These are phyloP conservation scores for Lachancea sp. DNA, from an alignment of 805 yeast species.

Conservation along the genomic window DNA sequence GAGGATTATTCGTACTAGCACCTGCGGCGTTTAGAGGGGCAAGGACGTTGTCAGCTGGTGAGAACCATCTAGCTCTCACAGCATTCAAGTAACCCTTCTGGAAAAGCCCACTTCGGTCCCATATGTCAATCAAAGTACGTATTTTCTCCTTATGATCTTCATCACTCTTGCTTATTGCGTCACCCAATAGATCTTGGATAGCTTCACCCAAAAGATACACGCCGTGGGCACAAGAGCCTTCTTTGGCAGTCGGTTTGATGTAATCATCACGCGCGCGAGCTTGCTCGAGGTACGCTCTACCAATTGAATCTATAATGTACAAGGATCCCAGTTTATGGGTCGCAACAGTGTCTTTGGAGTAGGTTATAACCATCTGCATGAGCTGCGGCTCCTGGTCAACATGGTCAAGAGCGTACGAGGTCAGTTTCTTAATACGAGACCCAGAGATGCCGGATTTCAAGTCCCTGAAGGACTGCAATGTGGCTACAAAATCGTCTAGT, in stretches of 20 bases:
- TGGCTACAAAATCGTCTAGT: conserved; percentile 34
- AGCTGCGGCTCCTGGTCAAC: conserved; percentile 37
- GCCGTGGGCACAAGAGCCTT: conserved; percentile 72
- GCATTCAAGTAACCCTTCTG: conserved; percentile 46
- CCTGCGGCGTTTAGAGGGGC: conserved; percentile 37
- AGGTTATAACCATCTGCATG: conserved; percentile 25
- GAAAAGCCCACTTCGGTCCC: conserved; percentile 85
- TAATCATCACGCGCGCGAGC: conserved; percentile 51
- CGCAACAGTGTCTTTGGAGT: conserved; percentile 66
- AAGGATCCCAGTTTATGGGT: conserved; percentile 85
- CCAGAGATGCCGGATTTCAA: conserved; percentile 91
- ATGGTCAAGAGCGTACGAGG: conserved; percentile 68
- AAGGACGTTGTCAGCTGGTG: conserved; percentile 21
- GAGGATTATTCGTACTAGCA: conserved; percentile 37
- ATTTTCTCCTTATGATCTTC: conserved; percentile 65
- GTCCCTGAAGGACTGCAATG: conserved; percentile 39
- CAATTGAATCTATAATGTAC: conserved; percentile 88
- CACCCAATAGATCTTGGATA: conserved; percentile 57
- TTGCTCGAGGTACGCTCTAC: conserved; percentile 74
- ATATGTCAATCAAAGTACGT: conserved; percentile 79
- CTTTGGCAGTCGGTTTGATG: conserved; percentile 45
- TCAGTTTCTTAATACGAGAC: conserved; percentile 81
- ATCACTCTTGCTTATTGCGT: conserved; percentile 50
- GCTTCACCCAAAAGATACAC: conserved; percentile 56
- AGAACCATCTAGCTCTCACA: conserved; percentile 53